Percentiles rank a stretch among this genome's conserved stretches.
Conservation (phyloP, 2,329 filamentous ascomycete species). For the Penicillium sp. region DNA sequence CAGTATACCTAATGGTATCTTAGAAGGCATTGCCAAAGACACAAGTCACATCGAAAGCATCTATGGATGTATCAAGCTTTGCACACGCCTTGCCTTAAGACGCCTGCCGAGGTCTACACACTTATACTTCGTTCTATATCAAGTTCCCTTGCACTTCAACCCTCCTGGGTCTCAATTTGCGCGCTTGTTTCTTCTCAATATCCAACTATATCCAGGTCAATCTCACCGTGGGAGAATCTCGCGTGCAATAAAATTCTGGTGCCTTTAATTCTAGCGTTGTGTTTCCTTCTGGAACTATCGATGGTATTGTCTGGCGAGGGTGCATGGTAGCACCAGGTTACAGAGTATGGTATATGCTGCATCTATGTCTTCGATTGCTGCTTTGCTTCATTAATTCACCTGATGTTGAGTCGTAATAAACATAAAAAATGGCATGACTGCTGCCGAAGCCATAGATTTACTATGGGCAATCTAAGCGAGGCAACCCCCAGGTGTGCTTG, state of each 20-base stretch:
- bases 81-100: not conserved
- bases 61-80: not conserved
- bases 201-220: not conserved
- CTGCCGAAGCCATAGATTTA: too few relatives aligned
- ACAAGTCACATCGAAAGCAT: not conserved
- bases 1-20: not conserved
- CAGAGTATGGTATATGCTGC: not conserved
- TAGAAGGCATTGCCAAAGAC: not conserved
- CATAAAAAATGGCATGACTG: not conserved
- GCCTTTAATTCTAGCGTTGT: not conserved
- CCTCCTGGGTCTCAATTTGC: not conserved
- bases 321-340: not conserved
- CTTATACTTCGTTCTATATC: too few relatives aligned
- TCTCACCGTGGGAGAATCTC: too few relatives aligned
- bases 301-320: not conserved
- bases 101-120: too few relatives aligned
- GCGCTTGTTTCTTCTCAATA: not conserved
- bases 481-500: not conserved
- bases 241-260: too few relatives aligned
- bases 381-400: not conserved
- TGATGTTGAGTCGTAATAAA: not conserved
- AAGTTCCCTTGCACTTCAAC: not conserved
- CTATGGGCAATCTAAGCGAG: not conserved
- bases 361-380: not conserved
- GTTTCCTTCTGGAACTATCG: not conserved